Percentiles rank a stretch among this genome's conserved stretches.
These are phyloP conservation scores for Diaporthe eres DNA, from an alignment of 2,329 filamentous ascomycete genomes.

Conservation along the genomic window DNA sequence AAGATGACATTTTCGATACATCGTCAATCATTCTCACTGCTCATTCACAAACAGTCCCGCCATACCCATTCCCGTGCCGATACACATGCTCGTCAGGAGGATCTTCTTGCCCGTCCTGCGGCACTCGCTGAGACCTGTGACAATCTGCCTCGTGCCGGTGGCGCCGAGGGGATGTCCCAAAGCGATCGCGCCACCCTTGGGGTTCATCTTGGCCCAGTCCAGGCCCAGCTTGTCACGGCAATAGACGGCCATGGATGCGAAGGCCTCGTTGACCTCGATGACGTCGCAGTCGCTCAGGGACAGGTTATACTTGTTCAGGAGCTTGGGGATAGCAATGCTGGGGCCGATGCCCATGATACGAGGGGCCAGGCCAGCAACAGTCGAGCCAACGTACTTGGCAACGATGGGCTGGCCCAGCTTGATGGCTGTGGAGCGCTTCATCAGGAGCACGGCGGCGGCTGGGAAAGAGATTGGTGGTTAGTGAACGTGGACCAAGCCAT, in stretches of 20 bases:
- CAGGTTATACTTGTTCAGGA: constrained; percentile 84
- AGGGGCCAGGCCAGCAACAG: constrained; percentile 89
- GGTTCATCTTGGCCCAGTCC: constrained; percentile 84
- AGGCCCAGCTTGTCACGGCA: constrained; percentile 81
- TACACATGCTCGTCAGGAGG: constrained; percentile 91
- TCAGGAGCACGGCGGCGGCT: constrained; percentile 89
- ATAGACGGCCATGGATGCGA: constrained; percentile 98
- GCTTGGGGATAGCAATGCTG: constrained; percentile 82
- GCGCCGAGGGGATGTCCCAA: constrained; percentile 86
- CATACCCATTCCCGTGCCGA: constrained; percentile 79
- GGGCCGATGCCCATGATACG: constrained; percentile 97
- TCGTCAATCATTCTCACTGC: constrained; percentile 48
- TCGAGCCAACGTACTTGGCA: constrained; percentile 94
- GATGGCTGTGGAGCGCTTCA: constrained; percentile 93
- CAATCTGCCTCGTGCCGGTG: constrained; percentile 85
- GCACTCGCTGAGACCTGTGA: constrained; percentile 89
- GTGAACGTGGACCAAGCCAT: background rate
- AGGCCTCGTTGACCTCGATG: constrained; percentile 96
- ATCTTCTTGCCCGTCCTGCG: constrained; percentile 91
- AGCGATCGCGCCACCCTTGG: constrained; percentile 85
- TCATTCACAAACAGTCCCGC: constrained; percentile 77
- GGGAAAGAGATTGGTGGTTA: constrained; percentile 33
- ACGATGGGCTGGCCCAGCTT: constrained; percentile 91
- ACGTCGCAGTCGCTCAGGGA: constrained; percentile 88
- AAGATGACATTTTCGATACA: background rate